Percentiles rank a stretch among this genome's conserved stretches.
Conservation (phyloP, 1,284 basidiomycete genomes). For the Ceratobasidium sp. region DNA sequence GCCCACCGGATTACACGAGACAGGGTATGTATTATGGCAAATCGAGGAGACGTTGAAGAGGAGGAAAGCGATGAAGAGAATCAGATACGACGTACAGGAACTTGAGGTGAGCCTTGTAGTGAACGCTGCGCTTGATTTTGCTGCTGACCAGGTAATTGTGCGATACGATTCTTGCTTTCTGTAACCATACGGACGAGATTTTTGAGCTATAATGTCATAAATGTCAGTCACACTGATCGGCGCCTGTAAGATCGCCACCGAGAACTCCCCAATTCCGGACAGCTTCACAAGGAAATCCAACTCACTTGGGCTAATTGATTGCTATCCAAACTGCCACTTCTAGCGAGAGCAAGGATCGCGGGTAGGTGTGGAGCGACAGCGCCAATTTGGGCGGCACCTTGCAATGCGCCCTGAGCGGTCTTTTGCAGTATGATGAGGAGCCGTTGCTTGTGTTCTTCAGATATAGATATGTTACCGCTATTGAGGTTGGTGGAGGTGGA, state of each 20-base stretch:
- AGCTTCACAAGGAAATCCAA: too few relatives aligned
- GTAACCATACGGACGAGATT: slow-evolving; percentile 28
- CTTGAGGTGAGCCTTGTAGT: slow-evolving; percentile 35
- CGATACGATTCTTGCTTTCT: slow-evolving; percentile 21
- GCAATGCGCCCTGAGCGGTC: slow-evolving; percentile 2
- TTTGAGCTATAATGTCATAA: slow-evolving; percentile 29
- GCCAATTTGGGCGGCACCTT: not conserved
- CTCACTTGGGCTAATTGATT: slow-evolving; percentile 33
- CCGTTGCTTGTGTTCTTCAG: slow-evolving; percentile 1
- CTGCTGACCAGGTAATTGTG: not conserved
- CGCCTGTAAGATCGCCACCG: slow-evolving; percentile 5
- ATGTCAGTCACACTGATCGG: not conserved
- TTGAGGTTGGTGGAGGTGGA: not conserved
- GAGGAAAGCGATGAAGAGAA: not conserved
- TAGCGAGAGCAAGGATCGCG: slow-evolving; percentile 31
- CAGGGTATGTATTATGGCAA: not conserved
- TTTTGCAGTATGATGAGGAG: slow-evolving; percentile 5
- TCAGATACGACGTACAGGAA: slow-evolving; percentile 12
- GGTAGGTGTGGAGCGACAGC: slow-evolving; percentile 35
- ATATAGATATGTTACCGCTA: not conserved
- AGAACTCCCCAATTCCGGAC: not conserved
- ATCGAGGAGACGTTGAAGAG: not conserved
- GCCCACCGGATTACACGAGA: not conserved
- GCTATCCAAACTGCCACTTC: slow-evolving; percentile 19
- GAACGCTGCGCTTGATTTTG: slow-evolving; percentile 21